A percentile compares a stretch with the other conserved stretches of the same genome.
phyloP scores from a whole-genome alignment of 257 asterid genomes.

The Ocimum tenuiflorum region DNA sequence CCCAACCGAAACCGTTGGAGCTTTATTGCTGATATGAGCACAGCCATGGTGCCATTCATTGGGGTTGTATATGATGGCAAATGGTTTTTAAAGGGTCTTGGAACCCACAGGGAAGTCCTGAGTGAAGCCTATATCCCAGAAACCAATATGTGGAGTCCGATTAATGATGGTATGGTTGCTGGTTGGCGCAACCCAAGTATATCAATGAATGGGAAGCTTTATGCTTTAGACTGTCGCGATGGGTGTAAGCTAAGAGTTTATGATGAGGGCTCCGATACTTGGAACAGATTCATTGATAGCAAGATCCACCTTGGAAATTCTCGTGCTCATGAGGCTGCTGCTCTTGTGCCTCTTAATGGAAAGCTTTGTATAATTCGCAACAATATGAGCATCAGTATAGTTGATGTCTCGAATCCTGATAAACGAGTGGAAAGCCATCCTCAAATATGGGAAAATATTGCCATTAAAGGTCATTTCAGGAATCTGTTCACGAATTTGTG shows the following conservation, averaged over 20 bases:
- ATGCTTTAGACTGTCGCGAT: slow-evolving; percentile 33
- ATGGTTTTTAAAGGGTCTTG: slow-evolving; percentile 38
- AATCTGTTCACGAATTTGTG: slow-evolving; percentile 31
- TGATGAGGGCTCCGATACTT: slow-evolving; percentile 30
- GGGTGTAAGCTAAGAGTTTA: slow-evolving; percentile 37
- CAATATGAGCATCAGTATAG: slow-evolving; percentile 34
- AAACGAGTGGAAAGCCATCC: slow-evolving; percentile 17
- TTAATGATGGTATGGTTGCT: slow-evolving; percentile 33
- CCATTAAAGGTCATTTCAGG: slow-evolving; percentile 36
- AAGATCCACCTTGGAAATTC: slow-evolving; percentile 38
- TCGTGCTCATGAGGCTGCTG: slow-evolving; percentile 37
- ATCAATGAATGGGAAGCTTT: slow-evolving; percentile 24
- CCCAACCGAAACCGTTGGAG: slow-evolving; percentile 40
- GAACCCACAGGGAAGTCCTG: slow-evolving; percentile 35
- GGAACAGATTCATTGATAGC: slow-evolving; percentile 32
- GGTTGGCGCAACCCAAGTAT: slow-evolving; percentile 43
- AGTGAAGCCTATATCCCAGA: slow-evolving; percentile 34
- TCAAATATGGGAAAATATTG: slow-evolving; percentile 31
- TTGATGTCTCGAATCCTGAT: slow-evolving; percentile 31
- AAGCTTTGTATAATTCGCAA: slow-evolving; percentile 36
- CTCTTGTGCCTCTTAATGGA: slow-evolving; percentile 32
- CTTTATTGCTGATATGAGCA: slow-evolving; percentile 37
- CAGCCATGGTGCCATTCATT: slow-evolving; percentile 36
- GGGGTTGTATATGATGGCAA: slow-evolving; percentile 39
- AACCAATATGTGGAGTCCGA: slow-evolving; percentile 26